A percentile compares a stretch with the other conserved stretches of the same genome.
These are phyloP conservation scores for Claviceps monticola DNA, from an alignment of 2,329 filamentous ascomycete species.

Conservation along the genomic window DNA sequence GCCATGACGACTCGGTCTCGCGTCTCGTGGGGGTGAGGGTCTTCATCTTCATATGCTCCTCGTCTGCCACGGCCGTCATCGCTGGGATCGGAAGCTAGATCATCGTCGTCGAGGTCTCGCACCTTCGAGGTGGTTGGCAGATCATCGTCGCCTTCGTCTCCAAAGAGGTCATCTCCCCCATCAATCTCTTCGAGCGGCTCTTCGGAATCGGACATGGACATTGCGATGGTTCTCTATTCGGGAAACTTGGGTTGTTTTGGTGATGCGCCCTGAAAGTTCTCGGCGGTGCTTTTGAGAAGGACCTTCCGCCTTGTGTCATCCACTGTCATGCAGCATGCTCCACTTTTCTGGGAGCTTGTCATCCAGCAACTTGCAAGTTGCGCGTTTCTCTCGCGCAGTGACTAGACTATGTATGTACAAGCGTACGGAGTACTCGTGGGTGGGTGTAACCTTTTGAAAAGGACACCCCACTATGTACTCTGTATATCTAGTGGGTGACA, in stretches of 20 bases:
- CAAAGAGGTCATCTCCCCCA: slow-evolving; percentile 48
- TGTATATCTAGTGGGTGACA: too few species aligned
- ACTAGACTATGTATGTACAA: too few species aligned
- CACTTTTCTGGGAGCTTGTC: background rate
- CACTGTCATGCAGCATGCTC: background rate
- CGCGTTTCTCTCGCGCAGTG: too few species aligned
- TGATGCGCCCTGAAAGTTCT: background rate
- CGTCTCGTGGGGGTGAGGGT: slow-evolving; percentile 30
- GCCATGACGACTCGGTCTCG: slow-evolving; percentile 47
- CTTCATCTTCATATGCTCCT: slow-evolving; percentile 29
- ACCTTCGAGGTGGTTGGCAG: slow-evolving; percentile 40
- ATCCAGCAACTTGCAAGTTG: too few species aligned
- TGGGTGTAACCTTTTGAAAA: too few species aligned
- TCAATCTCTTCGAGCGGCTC: slow-evolving; percentile 38
- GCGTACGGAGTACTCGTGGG: too few species aligned
- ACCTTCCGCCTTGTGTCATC: background rate
- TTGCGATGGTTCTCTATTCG: slow-evolving; percentile 13
- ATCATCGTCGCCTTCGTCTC: slow-evolving; percentile 47
- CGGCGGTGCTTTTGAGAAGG: background rate
- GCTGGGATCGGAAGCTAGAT: slow-evolving; percentile 37
- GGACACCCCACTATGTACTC: too few species aligned
- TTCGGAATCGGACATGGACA: slow-evolving; percentile 49
- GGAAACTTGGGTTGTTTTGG: background rate
- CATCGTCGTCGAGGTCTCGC: slow-evolving; percentile 49
- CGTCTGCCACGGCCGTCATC: slow-evolving; percentile 22